Conservation (phyloP, 768 basidiomycete species). For the Lactarius indigo region DNA sequence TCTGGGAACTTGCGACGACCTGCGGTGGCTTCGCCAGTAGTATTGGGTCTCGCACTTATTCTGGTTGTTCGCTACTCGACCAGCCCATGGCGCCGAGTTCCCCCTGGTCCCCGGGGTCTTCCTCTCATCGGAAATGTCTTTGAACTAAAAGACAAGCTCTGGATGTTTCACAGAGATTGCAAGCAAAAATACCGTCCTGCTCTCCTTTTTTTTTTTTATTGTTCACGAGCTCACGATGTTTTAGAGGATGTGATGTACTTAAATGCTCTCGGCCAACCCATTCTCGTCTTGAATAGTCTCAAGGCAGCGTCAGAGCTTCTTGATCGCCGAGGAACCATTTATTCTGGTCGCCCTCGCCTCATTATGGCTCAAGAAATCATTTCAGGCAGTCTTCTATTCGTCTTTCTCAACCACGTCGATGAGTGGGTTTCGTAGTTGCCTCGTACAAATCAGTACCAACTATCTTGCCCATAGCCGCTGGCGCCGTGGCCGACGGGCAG, state of each 20-base stretch:
- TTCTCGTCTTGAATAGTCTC: not conserved
- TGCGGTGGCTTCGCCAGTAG: not conserved
- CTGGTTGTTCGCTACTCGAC: not conserved
- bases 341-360: not conserved
- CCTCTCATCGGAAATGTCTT: not conserved
- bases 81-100: not conserved
- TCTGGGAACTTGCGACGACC: not conserved
- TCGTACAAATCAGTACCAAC: not conserved
- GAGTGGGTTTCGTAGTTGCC: not conserved
- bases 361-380: not conserved
- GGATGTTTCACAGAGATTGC: not conserved
- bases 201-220: not conserved
- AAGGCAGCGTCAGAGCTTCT: not conserved
- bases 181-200: not conserved
- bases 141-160: not conserved
- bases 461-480: not conserved
- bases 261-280: not conserved
- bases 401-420: not conserved
- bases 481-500: not conserved
- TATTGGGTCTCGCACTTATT: not conserved
- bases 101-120: not conserved
- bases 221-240: not conserved
- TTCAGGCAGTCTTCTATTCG: not conserved
- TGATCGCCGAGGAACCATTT: not conserved
- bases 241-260: not conserved